phyloP scores from a whole-genome alignment of 2,329 filamentous ascomycete genomes.

The Trichoderma asperellum region DNA sequence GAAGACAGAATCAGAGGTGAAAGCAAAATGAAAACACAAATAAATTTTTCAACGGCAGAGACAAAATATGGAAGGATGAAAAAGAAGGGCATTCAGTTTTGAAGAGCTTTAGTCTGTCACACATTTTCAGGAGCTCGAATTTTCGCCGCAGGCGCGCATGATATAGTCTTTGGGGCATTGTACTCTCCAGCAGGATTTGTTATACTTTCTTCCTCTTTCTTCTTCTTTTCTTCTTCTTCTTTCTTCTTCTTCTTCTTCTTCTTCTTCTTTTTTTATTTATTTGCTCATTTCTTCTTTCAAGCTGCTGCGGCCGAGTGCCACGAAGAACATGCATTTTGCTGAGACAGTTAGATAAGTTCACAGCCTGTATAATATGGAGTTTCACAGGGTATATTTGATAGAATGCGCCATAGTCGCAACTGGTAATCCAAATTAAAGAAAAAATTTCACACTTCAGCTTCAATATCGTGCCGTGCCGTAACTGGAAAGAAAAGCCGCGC shows the following conservation, averaged over 20 bases:
- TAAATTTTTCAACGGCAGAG: background rate
- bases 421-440: background rate
- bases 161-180: conserved; percentile 13
- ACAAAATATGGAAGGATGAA: background rate
- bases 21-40: background rate
- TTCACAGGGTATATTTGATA: background rate
- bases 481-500: background rate
- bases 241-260: background rate
- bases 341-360: background rate
- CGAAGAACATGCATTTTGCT: background rate
- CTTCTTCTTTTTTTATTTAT: background rate
- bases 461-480: background rate
- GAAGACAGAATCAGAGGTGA: conserved; percentile 27
- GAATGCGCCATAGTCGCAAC: background rate
- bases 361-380: conserved; percentile 9
- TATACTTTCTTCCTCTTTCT: background rate
- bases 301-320: background rate
- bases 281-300: background rate
- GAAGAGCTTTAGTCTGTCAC: background rate
- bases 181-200: conserved; percentile 5
- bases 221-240: background rate
- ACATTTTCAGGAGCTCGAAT: background rate
- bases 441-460: background rate
- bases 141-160: conserved; percentile 5
- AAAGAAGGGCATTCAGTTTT: background rate